phyloP scores from a whole-genome alignment of 495 filamentous ascomycete genomes.

The Penicillium coprophilum region DNA sequence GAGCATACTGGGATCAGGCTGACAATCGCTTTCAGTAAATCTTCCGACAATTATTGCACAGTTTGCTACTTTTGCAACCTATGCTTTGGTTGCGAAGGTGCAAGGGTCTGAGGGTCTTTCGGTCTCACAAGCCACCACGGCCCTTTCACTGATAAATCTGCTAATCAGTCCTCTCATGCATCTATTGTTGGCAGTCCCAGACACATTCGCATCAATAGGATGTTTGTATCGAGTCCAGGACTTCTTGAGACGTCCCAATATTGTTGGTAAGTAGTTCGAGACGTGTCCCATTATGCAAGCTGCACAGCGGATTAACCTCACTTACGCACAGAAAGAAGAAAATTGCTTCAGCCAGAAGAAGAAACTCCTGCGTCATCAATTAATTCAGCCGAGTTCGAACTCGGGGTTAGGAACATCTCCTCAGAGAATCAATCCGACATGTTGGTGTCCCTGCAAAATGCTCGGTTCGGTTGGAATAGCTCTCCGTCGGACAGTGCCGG shows the following conservation, averaged over 20 bases:
- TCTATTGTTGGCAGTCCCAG: constrained; percentile 20
- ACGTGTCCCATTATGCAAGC: background rate
- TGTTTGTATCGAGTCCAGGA: constrained; percentile 23
- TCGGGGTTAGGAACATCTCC: background rate
- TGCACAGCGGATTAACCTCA: background rate
- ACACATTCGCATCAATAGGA: constrained; percentile 24
- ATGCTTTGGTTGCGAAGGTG: constrained; percentile 20
- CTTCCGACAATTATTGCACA: constrained; percentile 16
- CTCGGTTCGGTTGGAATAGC: constrained; percentile 20
- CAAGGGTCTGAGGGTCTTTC: constrained; percentile 18
- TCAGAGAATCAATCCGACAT: background rate
- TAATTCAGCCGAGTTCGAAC: background rate
- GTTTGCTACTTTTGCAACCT: constrained; percentile 23
- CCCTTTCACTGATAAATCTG: constrained; percentile 21
- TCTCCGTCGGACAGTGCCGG: constrained; percentile 5
- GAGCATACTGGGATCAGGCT: background rate
- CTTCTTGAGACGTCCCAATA: constrained; percentile 16
- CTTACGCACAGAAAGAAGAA: constrained; percentile 15
- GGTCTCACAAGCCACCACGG: constrained; percentile 21
- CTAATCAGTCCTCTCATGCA: constrained; percentile 19
- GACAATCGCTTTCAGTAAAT: constrained; percentile 13
- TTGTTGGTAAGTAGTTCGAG: constrained; percentile 10
- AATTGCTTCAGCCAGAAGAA: background rate
- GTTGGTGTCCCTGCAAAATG: constrained; percentile 16
- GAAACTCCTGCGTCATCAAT: background rate